Conservation (phyloP, 1,139 yeast genomes). For the Zygosaccharomyces pseudobailii region DNA sequence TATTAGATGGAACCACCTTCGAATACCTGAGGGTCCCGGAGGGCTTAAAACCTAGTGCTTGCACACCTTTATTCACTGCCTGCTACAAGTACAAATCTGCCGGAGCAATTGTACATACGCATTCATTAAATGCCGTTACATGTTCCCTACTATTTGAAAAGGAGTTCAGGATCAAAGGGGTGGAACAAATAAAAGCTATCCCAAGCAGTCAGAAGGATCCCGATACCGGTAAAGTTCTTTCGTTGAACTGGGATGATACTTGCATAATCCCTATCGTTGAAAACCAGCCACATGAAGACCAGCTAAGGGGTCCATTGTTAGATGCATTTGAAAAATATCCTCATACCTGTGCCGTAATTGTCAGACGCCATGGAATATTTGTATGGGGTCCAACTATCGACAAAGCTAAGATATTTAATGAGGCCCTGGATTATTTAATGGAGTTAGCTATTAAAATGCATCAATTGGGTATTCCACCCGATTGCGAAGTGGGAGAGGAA, state of each 20-base stretch:
- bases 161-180: conserved; percentile 69
- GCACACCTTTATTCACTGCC: conserved; percentile 83
- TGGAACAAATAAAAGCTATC: conserved; percentile 91
- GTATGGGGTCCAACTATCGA: conserved; percentile 94
- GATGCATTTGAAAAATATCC: conserved; percentile 66
- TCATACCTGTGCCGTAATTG: conserved; percentile 76
- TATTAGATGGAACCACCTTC: conserved; percentile 54
- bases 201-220: conserved; percentile 60
- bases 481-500: conserved; percentile 38
- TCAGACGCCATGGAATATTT: conserved; percentile 88
- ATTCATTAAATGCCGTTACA: conserved; percentile 85
- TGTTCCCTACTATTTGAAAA: conserved; percentile 63
- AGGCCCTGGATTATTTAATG: conserved; percentile 84
- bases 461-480: conserved; percentile 51
- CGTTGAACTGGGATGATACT: conserved; percentile 64
- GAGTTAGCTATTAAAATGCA: conserved; percentile 83
- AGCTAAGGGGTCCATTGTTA: conserved; percentile 63
- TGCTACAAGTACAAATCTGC: conserved; percentile 70
- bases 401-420: conserved; percentile 91
- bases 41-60: conserved; percentile 78
- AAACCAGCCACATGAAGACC: conserved; percentile 84
- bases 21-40: conserved; percentile 59
- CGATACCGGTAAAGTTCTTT: conserved; percentile 31
- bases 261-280: conserved; percentile 85
- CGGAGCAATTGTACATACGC: conserved; percentile 94